Conservation (phyloP, 441 rosid species). For the Dalechampia spathulata region DNA sequence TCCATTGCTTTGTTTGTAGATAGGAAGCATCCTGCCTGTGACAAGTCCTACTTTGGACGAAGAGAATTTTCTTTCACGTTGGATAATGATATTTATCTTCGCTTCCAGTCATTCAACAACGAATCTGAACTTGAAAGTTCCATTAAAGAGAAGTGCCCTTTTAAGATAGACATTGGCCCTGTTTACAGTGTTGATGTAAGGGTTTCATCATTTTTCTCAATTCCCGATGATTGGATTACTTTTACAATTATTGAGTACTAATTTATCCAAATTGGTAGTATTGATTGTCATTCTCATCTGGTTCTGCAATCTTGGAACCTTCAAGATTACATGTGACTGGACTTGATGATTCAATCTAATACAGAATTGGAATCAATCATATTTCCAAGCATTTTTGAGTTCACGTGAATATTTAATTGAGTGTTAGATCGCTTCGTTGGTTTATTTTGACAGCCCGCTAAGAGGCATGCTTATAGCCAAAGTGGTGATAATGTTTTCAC, state of each 20-base stretch:
- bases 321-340: too few species aligned
- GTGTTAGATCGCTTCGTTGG: not conserved
- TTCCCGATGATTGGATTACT: not conserved
- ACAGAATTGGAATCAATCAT: not conserved
- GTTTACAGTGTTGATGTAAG: constrained; percentile 79
- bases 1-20: constrained; percentile 37
- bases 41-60: constrained; percentile 58
- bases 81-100: constrained; percentile 58
- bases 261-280: not conserved
- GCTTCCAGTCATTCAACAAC: constrained; percentile 67
- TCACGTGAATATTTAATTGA: not conserved
- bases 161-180: constrained; percentile 88
- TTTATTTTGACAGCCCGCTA: constrained; percentile 52
- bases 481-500: constrained; percentile 64
- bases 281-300: not conserved
- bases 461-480: constrained; percentile 75
- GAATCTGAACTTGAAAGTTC: constrained; percentile 50
- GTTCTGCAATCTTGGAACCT: not conserved
- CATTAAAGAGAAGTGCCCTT: constrained; percentile 57
- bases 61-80: constrained; percentile 89
- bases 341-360: too few species aligned
- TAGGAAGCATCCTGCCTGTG: constrained; percentile 95
- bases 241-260: not conserved
- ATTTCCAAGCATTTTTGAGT: not conserved
- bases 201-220: not conserved